Evolutionary conservation across 1,284 basidiomycete species (phyloP).

Genomic region (Cystobasidium sp.): DNA sequence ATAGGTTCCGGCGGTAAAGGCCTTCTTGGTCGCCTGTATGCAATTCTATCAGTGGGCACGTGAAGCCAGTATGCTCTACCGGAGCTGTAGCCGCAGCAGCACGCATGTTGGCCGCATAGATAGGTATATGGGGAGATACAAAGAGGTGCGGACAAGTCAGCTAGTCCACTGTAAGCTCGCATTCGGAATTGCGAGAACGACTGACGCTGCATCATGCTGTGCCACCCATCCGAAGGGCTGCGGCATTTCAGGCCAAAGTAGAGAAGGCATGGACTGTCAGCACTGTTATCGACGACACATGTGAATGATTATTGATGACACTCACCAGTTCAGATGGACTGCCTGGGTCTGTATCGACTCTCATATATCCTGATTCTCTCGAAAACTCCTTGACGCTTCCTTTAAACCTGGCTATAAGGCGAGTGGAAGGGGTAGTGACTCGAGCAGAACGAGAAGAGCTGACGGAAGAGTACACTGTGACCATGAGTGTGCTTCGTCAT

Average conservation of each 20-base stretch:
- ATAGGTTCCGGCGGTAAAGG: neutral
- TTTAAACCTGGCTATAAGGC: too few species aligned
- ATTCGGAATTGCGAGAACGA: neutral
- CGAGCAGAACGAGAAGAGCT: too few species aligned
- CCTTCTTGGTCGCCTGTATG: conserved; percentile 2
- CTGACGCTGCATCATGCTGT: conserved; percentile 5
- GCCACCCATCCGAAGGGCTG: conserved; percentile 12
- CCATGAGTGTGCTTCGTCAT: too few species aligned
- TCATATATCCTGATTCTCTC: too few species aligned
- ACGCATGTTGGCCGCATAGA: too few species aligned
- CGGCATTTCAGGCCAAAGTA: too few species aligned
- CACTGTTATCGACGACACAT: neutral
- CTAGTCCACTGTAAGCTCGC: neutral
- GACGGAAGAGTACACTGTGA: too few species aligned
- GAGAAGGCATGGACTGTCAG: neutral
- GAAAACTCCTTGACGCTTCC: too few species aligned
- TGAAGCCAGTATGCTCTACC: conserved; percentile 5
- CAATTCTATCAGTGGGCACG: conserved; percentile 1
- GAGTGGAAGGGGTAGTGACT: too few species aligned
- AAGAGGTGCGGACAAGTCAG: too few species aligned
- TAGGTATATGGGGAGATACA: too few species aligned
- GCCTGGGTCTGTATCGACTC: neutral
- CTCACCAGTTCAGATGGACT: conserved; percentile 13
- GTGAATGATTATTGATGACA: neutral
- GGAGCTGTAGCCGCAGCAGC: too few species aligned